Evolutionary conservation across 495 filamentous ascomycete genomes (phyloP).

Genomic region (Glonium stellatum): DNA sequence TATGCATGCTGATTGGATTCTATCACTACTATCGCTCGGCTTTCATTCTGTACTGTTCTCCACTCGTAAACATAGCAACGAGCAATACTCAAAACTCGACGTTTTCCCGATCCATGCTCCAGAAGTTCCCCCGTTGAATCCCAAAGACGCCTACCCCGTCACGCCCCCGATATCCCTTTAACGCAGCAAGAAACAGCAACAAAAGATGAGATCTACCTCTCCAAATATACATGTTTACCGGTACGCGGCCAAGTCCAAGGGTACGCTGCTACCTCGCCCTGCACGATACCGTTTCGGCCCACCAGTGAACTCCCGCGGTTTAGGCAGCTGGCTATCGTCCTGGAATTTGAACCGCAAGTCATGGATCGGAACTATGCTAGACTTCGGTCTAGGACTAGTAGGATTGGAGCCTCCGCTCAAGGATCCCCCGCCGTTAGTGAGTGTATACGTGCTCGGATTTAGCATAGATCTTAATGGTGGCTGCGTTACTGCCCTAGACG

Average conservation of each 20-base stretch:
- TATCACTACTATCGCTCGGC: too few relatives aligned
- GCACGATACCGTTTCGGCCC: slow-evolving; percentile 73
- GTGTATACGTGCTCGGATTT: slow-evolving; percentile 70
- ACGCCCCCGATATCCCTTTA: too few relatives aligned
- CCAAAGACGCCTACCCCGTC: too few relatives aligned
- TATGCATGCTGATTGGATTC: too few relatives aligned
- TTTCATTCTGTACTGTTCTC: too few relatives aligned
- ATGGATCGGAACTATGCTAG: slow-evolving; percentile 55
- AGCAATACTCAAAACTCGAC: too few relatives aligned
- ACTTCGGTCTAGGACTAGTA: slow-evolving; percentile 26
- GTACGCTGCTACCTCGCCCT: slow-evolving; percentile 87
- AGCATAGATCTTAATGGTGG: slow-evolving; percentile 51
- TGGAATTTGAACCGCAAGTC: slow-evolving; percentile 85
- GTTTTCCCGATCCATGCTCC: too few relatives aligned
- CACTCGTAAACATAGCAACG: too few relatives aligned
- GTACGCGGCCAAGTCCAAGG: slow-evolving; percentile 64
- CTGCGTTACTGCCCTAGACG: slow-evolving; percentile 29
- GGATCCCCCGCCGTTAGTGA: slow-evolving; percentile 49
- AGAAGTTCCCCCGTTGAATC: too few relatives aligned
- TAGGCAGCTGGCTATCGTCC: slow-evolving; percentile 71
- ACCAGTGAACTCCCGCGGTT: slow-evolving; percentile 71
- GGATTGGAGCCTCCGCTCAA: slow-evolving; percentile 6
- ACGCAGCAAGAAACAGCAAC: too few relatives aligned
- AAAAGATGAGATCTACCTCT: too few relatives aligned
- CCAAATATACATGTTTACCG: slow-evolving; percentile 16